Evolutionary conservation across 257 asterid genomes (phyloP), one percentile per base, ranked within the genome.

Genomic region (Solanum chilense): DNA sequence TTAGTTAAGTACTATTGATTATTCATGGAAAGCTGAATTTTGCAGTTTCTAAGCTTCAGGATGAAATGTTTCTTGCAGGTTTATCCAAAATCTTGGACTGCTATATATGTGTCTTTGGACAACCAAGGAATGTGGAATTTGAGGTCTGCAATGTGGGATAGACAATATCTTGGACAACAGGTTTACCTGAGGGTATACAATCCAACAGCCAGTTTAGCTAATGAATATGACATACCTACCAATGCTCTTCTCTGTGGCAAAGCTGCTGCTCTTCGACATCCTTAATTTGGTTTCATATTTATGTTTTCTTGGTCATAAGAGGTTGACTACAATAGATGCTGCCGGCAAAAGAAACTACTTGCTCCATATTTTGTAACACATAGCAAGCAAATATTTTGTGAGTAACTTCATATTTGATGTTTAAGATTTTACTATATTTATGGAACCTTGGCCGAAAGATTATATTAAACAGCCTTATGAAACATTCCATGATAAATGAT

Each of bases 51-150:
- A 6, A 52, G 23, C 47, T 7, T 75, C 60, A 41, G 52, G 0
- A 41, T 58, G 68, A 33, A 52, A 80, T 80, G 85, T 47, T 80
- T 80, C 7, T 16, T 74, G 58, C 85, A 88, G 89, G 89, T 88
- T 58, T 88, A 88, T 74, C 89, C 89, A 3, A 62, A 41, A 37
- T 88, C 89, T 29, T 88, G 89, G 89, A 88, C 87, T 56, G 85
- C 89, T 6, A 88, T 88, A 56, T 29, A 39, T 41, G 89, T 88
- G 12, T 88, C 89, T 5, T 84, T 88, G 71, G 89, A 88, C 87
- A 88, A 88, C 87, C 87, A 88, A 88, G 89, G 89, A 0, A 88
- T 88, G 89, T 88, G 89, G 89, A 88, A 88, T 88, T 41, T 88
- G 85, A 88, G 89, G 62, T 88, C 89, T 88, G 86, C 89, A 74